phyloP scores from a whole-genome alignment of 1,284 basidiomycete genomes.

The Papiliotrema fonsecae region DNA sequence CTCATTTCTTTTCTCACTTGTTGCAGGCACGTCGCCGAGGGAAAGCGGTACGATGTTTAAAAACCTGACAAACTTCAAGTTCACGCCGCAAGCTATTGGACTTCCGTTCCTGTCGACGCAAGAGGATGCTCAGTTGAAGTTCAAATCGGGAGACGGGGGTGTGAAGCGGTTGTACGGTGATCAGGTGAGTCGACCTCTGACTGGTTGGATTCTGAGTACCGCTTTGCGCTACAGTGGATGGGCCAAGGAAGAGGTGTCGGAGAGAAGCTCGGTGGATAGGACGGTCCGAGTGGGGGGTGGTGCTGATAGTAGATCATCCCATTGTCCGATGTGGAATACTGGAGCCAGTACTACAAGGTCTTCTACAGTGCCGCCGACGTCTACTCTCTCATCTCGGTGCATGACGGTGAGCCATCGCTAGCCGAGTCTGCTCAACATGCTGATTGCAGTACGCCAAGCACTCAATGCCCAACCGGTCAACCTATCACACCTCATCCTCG shows the following conservation, averaged over 20 bases:
- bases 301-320: conserved; percentile 59
- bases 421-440: background rate
- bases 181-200: conserved; percentile 65
- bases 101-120: conserved; percentile 51
- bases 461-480: conserved; percentile 78
- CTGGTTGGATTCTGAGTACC: background rate
- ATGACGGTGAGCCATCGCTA: conserved; percentile 60
- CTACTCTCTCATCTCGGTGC: conserved; percentile 75
- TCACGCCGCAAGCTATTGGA: conserved; percentile 45
- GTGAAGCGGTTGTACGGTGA: conserved; percentile 66
- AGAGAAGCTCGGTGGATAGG: too few species aligned
- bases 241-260: too few species aligned
- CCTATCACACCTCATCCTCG: conserved; percentile 70
- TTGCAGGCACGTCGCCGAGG: conserved; percentile 18
- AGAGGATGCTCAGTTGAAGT: conserved; percentile 81
- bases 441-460: conserved; percentile 72
- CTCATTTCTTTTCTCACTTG: background rate
- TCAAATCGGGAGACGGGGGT: conserved; percentile 72
- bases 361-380: conserved; percentile 85
- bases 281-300: too few species aligned
- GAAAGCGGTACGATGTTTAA: conserved; percentile 25
- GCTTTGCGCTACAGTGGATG: background rate
- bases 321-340: conserved; percentile 64
- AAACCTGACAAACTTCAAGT: conserved; percentile 38
- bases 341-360: conserved; percentile 77